Conservation (phyloP, 257 asterid species). For the Rhazya stricta region DNA sequence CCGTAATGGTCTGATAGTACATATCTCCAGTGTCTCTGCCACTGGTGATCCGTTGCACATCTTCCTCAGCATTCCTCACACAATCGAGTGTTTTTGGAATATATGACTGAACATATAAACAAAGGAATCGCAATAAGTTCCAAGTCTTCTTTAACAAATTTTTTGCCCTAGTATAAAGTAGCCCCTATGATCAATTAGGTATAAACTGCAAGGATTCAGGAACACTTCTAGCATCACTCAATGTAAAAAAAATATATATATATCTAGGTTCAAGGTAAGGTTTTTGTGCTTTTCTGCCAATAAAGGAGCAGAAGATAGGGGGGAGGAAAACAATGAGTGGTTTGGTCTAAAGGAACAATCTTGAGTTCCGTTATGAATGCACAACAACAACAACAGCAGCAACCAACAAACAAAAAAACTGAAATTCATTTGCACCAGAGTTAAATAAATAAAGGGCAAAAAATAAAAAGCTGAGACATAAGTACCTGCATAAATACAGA, state of each 20-base stretch:
- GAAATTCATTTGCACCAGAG: not conserved
- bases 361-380: not conserved
- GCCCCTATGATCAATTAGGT: not conserved
- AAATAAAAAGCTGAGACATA: not conserved
- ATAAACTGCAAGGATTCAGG: not conserved
- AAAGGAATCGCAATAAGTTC: not conserved
- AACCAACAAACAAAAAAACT: too few species aligned
- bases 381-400: too few species aligned
- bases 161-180: not conserved
- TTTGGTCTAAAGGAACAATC: not conserved
- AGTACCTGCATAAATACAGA: slow-evolving; percentile 78
- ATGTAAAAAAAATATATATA: too few species aligned
- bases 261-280: not conserved
- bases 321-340: not conserved
- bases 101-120: slow-evolving; percentile 41
- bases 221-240: too few species aligned
- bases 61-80: slow-evolving; percentile 79
- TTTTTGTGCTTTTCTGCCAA: not conserved
- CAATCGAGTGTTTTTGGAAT: slow-evolving; percentile 83
- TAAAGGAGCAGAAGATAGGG: not conserved
- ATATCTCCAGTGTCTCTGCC: slow-evolving; percentile 74
- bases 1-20: slow-evolving; percentile 86
- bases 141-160: not conserved
- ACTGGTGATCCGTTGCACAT: slow-evolving; percentile 69
- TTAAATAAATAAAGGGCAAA: not conserved